Conservation (phyloP, 192 early-diverging fungal genomes). For the Backusella sp. region DNA sequence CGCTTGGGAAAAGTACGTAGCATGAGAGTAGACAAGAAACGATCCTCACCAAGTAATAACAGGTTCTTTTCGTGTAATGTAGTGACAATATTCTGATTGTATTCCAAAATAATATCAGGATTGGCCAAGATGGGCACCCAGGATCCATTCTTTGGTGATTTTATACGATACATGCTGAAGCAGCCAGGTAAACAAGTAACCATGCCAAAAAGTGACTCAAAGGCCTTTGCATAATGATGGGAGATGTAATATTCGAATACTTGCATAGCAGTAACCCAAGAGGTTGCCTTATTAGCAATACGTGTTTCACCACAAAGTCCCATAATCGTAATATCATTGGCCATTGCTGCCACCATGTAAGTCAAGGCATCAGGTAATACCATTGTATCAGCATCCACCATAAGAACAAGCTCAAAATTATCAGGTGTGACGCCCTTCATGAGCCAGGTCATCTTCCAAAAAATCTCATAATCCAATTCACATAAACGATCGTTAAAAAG, state of each 20-base stretch:
- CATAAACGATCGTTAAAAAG: conserved; percentile 84
- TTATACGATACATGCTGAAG: conserved; percentile 96
- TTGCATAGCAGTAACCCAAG: conserved; percentile 86
- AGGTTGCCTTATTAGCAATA: conserved; percentile 88
- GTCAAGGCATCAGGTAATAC: conserved; percentile 75
- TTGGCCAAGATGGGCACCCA: conserved; percentile 84
- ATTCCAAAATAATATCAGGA: conserved; percentile 80
- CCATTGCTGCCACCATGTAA: conserved; percentile 92
- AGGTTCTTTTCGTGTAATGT: conserved; percentile 85
- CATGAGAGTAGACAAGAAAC: conserved; percentile 84
- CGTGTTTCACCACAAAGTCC: conserved; percentile 97
- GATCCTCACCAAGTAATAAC: conserved; percentile 82
- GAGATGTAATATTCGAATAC: conserved; percentile 97
- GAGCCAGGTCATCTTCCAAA: conserved; percentile 76
- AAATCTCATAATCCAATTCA: conserved; percentile 88
- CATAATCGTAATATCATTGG: conserved; percentile 89
- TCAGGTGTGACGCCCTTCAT: conserved; percentile 86
- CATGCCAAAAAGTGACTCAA: conserved; percentile 92
- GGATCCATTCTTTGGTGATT: conserved; percentile 67
- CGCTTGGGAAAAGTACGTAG: conserved; percentile 79
- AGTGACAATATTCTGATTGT: conserved; percentile 74
- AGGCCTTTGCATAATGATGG: conserved; percentile 92
- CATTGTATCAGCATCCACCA: conserved; percentile 90
- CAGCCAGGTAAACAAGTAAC: conserved; percentile 96
- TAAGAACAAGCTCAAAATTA: conserved; percentile 70